Percentiles rank a stretch among this genome's conserved stretches.
phyloP scores from a whole-genome alignment of 257 asterid species.

The Nicotiana knightiana region DNA sequence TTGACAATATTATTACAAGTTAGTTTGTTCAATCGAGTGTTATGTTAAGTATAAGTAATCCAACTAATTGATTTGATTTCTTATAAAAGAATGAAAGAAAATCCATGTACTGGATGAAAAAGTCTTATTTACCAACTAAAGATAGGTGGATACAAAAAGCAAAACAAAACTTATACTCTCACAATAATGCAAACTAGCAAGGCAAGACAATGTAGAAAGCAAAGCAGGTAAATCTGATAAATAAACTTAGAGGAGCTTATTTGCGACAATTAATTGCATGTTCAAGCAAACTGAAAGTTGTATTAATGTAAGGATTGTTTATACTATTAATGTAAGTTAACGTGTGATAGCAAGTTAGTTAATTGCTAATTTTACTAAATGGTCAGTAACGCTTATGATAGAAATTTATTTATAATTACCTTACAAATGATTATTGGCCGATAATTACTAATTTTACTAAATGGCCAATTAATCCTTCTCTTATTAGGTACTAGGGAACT shows the following conservation, averaged over 20 bases:
- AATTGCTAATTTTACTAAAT: neutral
- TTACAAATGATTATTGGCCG: neutral
- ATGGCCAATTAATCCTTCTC: neutral
- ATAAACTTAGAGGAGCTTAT: too few species aligned
- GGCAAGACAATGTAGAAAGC: neutral
- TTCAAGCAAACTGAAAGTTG: too few species aligned
- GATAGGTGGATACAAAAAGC: neutral
- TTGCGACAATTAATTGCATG: too few species aligned
- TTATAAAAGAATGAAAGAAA: neutral
- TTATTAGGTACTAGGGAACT: neutral
- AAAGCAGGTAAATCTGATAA: too few species aligned
- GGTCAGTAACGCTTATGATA: neutral
- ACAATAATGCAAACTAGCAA: neutral
- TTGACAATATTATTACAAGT: neutral
- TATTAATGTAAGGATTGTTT: neutral
- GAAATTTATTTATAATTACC: neutral
- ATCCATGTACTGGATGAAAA: neutral
- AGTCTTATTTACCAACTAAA: neutral
- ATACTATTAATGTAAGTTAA: neutral
- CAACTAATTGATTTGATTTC: neutral
- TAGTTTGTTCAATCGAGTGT: neutral
- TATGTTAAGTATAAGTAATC: neutral
- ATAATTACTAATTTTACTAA: too few species aligned
- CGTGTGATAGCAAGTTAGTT: neutral
- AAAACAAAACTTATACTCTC: neutral